Conservation (phyloP, 306 rosid species). For the Quercus ilex region DNA sequence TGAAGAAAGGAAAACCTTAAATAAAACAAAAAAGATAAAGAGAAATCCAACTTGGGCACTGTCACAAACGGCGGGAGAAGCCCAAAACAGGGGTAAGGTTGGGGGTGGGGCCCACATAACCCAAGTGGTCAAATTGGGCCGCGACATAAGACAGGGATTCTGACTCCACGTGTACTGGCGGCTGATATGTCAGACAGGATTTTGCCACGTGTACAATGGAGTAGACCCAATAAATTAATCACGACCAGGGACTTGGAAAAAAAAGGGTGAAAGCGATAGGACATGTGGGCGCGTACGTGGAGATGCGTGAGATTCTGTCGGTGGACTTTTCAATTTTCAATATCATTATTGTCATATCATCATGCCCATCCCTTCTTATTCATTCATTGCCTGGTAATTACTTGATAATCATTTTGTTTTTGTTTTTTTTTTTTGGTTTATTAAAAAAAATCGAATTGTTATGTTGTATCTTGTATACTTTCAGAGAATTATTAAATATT, state of each 20-base stretch:
- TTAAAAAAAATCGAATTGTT: background rate
- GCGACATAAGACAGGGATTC: background rate
- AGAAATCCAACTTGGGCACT: background rate
- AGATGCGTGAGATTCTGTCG: slow-evolving; percentile 23
- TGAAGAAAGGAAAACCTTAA: too few relatives aligned
- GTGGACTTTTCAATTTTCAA: slow-evolving; percentile 1
- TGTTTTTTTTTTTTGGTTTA: background rate
- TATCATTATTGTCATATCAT: slow-evolving; percentile 1
- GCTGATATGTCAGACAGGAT: background rate
- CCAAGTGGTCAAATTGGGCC: background rate
- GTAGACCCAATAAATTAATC: background rate
- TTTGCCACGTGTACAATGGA: background rate
- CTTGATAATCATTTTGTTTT: background rate
- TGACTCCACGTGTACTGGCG: background rate
- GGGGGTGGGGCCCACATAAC: background rate
- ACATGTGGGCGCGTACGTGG: slow-evolving; percentile 8
- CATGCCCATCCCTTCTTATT: background rate
- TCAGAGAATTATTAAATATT: too few relatives aligned
- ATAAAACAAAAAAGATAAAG: background rate
- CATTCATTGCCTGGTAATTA: background rate
- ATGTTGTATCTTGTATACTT: background rate
- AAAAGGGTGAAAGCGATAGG: background rate
- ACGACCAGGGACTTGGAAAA: background rate
- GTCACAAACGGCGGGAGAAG: background rate
- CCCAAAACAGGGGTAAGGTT: background rate